These are phyloP conservation scores for Medicago ruthenica DNA, from an alignment of 306 rosid genomes.

Conservation along the genomic window DNA sequence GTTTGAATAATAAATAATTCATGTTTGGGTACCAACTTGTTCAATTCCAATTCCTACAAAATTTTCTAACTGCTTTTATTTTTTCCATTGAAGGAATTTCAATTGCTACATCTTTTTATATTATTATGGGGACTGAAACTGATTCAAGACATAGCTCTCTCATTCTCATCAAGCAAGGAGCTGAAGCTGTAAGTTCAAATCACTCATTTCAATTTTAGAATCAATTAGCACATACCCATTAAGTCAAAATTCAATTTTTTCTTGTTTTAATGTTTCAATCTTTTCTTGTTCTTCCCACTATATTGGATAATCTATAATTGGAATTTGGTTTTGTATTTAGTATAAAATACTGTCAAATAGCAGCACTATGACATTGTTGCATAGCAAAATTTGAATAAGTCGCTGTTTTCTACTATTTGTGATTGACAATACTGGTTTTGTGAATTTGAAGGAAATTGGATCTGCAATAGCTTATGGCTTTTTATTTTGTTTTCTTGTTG, in stretches of 20 bases:
- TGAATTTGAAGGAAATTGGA: slow-evolving; percentile 6
- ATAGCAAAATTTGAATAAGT: no score
- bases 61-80: neutral
- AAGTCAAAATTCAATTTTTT: slow-evolving; percentile 10
- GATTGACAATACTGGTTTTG: no score
- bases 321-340: no score
- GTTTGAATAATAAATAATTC: no score
- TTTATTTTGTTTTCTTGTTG: slow-evolving; percentile 12
- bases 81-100: slow-evolving; percentile 12
- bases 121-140: slow-evolving; percentile 41
- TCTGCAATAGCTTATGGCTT: slow-evolving; percentile 1
- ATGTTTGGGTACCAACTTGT: no score
- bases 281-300: neutral
- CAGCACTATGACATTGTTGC: no score
- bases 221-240: neutral
- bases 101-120: neutral
- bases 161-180: slow-evolving; percentile 49
- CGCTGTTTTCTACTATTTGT: no score
- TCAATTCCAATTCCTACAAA: neutral
- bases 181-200: slow-evolving; percentile 48
- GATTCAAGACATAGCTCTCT: slow-evolving; percentile 28
- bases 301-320: no score
- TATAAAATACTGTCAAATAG: no score
- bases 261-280: neutral
- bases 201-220: slow-evolving; percentile 22